A percentile compares a stretch with the other conserved stretches of the same genome.
phyloP scores from a whole-genome alignment of 306 rosid species.

The Dryas octopetala region DNA sequence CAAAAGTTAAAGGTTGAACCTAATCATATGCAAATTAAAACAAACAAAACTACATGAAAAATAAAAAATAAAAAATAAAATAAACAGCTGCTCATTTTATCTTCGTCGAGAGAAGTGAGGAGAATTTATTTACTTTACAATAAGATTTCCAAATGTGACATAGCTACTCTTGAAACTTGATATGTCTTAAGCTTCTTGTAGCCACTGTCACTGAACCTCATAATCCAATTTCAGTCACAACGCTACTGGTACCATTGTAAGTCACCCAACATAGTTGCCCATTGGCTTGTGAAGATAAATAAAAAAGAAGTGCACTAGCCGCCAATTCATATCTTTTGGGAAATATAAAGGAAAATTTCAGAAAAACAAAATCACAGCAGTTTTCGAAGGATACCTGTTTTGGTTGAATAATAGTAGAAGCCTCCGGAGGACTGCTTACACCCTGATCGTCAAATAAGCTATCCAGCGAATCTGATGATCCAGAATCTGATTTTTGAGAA shows the following conservation, averaged over 20 bases:
- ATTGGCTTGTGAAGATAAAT: neutral
- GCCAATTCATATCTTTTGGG: neutral
- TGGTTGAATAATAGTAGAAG: slow-evolving; percentile 37
- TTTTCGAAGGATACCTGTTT: slow-evolving; percentile 58
- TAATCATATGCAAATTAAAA: slow-evolving; percentile 21
- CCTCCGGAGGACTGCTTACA: slow-evolving; percentile 39
- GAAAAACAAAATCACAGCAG: slow-evolving; percentile 14
- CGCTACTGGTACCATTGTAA: neutral
- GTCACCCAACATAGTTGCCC: neutral
- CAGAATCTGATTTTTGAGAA: slow-evolving; percentile 49
- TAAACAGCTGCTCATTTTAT: neutral
- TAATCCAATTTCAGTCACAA: slow-evolving; percentile 1
- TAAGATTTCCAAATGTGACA: neutral
- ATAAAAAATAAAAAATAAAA: neutral
- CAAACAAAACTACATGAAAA: slow-evolving; percentile 13
- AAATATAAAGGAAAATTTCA: neutral
- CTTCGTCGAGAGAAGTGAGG: neutral
- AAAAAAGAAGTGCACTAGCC: neutral
- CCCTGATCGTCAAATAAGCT: slow-evolving; percentile 75
- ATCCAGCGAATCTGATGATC: slow-evolving; percentile 84
- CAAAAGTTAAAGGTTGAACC: slow-evolving; percentile 25
- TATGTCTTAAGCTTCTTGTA: neutral
- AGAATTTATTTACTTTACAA: neutral
- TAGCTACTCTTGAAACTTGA: neutral
- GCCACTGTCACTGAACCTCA: neutral